phyloP scores from a whole-genome alignment of 1,284 basidiomycete genomes.

The Ceratobasidium theobromae region DNA sequence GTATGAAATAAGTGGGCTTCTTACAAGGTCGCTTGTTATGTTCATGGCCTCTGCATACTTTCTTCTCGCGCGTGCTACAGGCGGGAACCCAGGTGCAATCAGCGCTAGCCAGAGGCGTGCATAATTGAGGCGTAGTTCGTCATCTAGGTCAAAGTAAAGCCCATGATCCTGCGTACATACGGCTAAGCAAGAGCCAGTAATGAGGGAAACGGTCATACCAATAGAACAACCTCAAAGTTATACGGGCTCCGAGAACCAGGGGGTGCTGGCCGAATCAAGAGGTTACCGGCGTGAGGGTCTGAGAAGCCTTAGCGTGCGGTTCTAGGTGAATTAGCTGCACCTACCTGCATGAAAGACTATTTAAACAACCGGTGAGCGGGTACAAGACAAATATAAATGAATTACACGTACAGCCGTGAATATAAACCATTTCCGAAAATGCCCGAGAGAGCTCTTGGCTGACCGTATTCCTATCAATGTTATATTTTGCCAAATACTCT shows the following conservation, averaged over 20 bases:
- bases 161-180: slow-evolving; percentile 41
- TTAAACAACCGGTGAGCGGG: not conserved
- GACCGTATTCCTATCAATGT: slow-evolving; percentile 93
- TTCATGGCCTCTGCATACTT: slow-evolving; percentile 92
- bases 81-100: slow-evolving; percentile 67
- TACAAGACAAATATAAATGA: not conserved
- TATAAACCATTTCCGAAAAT: slow-evolving; percentile 95
- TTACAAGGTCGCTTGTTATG: slow-evolving; percentile 79
- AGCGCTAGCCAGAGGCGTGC: slow-evolving; percentile 79
- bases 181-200: not conserved
- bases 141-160: slow-evolving; percentile 86
- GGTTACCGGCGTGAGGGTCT: slow-evolving; percentile 84
- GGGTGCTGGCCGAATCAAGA: slow-evolving; percentile 81
- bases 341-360: slow-evolving; percentile 36
- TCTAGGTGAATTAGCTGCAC: not conserved
- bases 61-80: slow-evolving; percentile 64
- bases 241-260: slow-evolving; percentile 70
- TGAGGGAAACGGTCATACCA: slow-evolving; percentile 42
- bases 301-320: not conserved
- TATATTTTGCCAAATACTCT: slow-evolving; percentile 75
- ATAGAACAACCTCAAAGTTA: slow-evolving; percentile 91
- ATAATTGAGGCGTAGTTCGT: slow-evolving; percentile 59
- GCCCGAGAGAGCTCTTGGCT: slow-evolving; percentile 86
- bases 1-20: slow-evolving; percentile 39
- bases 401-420: slow-evolving; percentile 77